Evolutionary conservation across 2,329 filamentous ascomycete genomes (phyloP).

Genomic region (Colletotrichum limetticola): DNA sequence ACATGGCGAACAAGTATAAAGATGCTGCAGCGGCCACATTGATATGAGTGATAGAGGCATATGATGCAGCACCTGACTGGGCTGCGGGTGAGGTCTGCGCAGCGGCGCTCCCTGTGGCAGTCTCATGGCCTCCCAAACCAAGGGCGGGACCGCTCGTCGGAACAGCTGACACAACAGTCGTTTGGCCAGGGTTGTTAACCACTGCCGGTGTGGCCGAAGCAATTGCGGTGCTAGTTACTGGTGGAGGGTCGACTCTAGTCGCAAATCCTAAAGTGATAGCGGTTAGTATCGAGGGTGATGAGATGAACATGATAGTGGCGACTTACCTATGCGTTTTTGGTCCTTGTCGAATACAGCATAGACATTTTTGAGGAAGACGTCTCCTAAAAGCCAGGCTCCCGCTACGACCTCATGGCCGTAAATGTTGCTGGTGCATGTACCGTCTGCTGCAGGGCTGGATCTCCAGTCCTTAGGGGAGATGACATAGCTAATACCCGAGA

Average conservation of each 20-base stretch:
- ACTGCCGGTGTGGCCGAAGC: conserved; percentile 13
- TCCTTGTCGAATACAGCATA: conserved; percentile 88
- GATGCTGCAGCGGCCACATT: conserved; percentile 19
- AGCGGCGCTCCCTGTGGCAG: conserved; percentile 40
- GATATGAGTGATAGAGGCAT: not conserved
- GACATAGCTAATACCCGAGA: conserved; percentile 74
- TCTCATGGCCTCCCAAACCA: conserved; percentile 51
- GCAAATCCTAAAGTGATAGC: conserved; percentile 47
- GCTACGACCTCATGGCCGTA: conserved; percentile 76
- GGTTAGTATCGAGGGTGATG: conserved; percentile 9
- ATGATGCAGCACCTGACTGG: conserved; percentile 15
- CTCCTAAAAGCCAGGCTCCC: conserved; percentile 82
- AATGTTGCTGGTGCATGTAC: conserved; percentile 76
- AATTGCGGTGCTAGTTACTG: conserved; percentile 31
- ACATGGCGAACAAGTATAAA: conserved; percentile 17
- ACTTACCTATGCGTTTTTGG: conserved; percentile 69
- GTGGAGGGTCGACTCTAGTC: conserved; percentile 41
- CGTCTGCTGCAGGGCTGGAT: conserved; percentile 53
- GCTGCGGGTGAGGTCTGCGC: conserved; percentile 18
- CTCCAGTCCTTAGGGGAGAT: conserved; percentile 80
- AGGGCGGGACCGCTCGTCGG: conserved; percentile 36
- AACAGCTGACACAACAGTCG: conserved; percentile 17
- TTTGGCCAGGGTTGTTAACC: conserved; percentile 20
- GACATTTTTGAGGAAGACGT: conserved; percentile 89
- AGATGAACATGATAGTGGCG: not conserved